Conservation (phyloP, 108 stramenopile species). For the Cylindrotheca closterium region DNA sequence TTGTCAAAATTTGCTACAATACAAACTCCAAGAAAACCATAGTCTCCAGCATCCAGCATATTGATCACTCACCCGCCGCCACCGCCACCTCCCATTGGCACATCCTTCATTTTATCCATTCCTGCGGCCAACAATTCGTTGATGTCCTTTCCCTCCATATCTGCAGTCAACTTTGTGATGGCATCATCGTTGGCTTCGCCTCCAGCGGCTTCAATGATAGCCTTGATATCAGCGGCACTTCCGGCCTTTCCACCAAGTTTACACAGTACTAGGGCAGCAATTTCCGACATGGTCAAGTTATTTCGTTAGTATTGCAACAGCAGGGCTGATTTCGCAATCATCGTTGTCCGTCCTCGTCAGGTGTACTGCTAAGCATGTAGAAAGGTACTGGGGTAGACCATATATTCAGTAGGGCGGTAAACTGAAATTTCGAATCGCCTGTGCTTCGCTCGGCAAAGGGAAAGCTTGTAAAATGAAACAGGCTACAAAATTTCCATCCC, state of each 20-base stretch:
- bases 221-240: conserved; percentile 79
- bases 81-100: conserved; percentile 89
- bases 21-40: not conserved
- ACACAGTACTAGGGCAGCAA: conserved; percentile 80
- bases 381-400: too few relatives aligned
- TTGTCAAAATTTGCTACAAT: not conserved
- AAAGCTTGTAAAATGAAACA: too few relatives aligned
- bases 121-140: conserved; percentile 81
- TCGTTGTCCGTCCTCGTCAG: too few relatives aligned
- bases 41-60: not conserved
- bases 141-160: conserved; percentile 83
- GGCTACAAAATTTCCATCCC: too few relatives aligned
- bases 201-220: conserved; percentile 82
- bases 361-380: too few relatives aligned
- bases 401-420: too few relatives aligned
- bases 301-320: conserved; percentile 2
- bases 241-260: conserved; percentile 84
- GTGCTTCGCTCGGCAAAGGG: too few relatives aligned
- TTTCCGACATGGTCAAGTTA: conserved; percentile 67
- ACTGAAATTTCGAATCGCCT: too few relatives aligned
- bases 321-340: too few relatives aligned
- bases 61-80: conserved; percentile 62
- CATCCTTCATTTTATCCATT: conserved; percentile 90
- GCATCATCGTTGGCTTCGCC: conserved; percentile 70
- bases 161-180: conserved; percentile 62